Percentiles rank a stretch among this genome's conserved stretches.
Evolutionary conservation across 176 grass and related monocot genomes (phyloP).

Genomic region (Triticum monococcum): DNA sequence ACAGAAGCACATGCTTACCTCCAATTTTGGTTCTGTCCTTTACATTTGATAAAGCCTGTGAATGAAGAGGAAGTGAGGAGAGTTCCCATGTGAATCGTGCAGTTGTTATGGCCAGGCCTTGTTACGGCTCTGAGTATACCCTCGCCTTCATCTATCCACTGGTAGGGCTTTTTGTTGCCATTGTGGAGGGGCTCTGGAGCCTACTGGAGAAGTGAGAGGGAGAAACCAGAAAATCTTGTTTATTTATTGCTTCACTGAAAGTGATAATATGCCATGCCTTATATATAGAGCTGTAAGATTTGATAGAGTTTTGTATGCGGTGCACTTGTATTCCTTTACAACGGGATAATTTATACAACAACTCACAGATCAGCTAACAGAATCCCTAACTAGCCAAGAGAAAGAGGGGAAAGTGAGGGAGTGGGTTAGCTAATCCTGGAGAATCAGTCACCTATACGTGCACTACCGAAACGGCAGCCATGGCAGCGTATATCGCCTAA

Average conservation of each 20-base stretch:
- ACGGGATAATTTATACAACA: no score
- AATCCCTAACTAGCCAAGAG: no score
- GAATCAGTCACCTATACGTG: no score
- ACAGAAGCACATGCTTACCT: constrained; percentile 1
- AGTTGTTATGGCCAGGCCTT: background rate
- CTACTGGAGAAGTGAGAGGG: background rate
- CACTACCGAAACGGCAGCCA: no score
- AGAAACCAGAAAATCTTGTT: background rate
- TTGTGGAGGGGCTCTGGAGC: background rate
- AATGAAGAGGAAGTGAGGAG: background rate
- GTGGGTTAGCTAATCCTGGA: no score
- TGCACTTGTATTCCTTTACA: no score
- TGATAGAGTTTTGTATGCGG: no score
- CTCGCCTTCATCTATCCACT: background rate
- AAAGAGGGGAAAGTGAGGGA: no score
- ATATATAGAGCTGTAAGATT: no score
- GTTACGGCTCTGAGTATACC: background rate
- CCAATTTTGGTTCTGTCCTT: background rate
- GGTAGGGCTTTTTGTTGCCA: background rate
- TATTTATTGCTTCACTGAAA: background rate
- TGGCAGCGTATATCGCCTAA: no score
- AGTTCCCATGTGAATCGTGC: background rate
- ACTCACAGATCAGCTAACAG: no score
- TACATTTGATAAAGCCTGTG: background rate
- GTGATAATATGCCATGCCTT: background rate